Evolutionary conservation across 2,329 filamentous ascomycete genomes (phyloP), one percentile per base, ranked within the genome.

Genomic region (Ophiocordyceps sinensis): DNA sequence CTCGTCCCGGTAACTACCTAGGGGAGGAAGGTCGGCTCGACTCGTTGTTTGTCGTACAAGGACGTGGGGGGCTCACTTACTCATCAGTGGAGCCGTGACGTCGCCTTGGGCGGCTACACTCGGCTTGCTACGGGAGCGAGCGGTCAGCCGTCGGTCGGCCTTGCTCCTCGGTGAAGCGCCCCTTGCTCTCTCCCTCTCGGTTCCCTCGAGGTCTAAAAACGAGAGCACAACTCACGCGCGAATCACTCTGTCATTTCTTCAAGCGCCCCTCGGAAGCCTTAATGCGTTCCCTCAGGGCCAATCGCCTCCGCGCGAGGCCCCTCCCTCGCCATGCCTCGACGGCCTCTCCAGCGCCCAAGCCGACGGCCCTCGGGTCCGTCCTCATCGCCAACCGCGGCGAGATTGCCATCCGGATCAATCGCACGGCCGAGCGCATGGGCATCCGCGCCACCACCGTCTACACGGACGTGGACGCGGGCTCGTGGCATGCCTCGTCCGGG

Each of bases 371-470:
- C 49, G 79, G 77, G 42, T 94, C 87, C 9, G 83, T 96, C 35
- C 73, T 98, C 21, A 96, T 98, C 57, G 91, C 91, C 41, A 98
- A 98, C 60, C 81, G 91, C 51, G 91, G 91, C 52, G 91, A 98
- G 64, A 98, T 98, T 52, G 91, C 91, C 39, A 71, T 98, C 58
- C 84, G 91, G 50, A 91, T 98, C 50, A 83, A 88, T 49, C 77
- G 80, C 49, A 98, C 91, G 19, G 91, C 91, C 29, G 73, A 84
- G 39, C 77, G 82, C 47, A 82, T 94, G 56, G 89, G 91, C 43
- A 94, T 98, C 55, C 79, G 80, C 46, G 94, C 89, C 15, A 95
- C 89, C 1, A 95, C 89, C 0, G 74, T 98, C 44, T 98, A 94
- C 63, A 98, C 91, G 8, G 85, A 94, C 49, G 85, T 89, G 32